Evolutionary conservation across 495 filamentous ascomycete genomes (phyloP), one percentile per base, ranked within the genome.

Genomic region (Podospora bellae-mahoneyi): DNA sequence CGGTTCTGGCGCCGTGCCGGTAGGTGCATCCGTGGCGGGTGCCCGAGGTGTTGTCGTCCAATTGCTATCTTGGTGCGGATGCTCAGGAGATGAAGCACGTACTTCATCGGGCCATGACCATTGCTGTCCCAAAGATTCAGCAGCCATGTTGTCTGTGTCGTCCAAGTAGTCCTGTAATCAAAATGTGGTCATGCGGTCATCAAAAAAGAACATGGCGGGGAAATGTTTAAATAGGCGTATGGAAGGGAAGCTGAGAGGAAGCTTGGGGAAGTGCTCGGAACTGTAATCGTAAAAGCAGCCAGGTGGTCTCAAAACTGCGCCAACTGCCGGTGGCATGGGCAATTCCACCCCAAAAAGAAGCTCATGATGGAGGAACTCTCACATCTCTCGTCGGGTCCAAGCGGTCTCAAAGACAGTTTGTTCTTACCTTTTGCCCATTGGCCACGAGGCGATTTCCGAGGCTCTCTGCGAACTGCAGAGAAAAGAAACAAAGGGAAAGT

Each of bases 1-100:
- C 34, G 76, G 69, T 61, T 78, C 73, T 39, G 69, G 60, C 19
- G 66, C 32, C 19, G 69, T 26, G 57, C 48, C 67, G 32, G 69
- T 23, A 19, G 55, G n/a, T 57, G 54, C 7, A 60, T 23, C 34
- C 64, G 65, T 15, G n/a, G 55, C n/a, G 10, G 55, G 55, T 5
- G 55, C 55, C 23, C 18, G 55, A 9, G 39, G 39, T 13, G 39
- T 10, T 48, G 39, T 13, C 2, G 39, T 48, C 39, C 9, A 2
- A 48, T 48, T 48, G 30, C 30, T 32, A 32, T 32, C 30, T 32
- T 32, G 30, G 30, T 32, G 30, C 30, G 30, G 30, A 32, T 32
- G 7, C 7, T 7, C 30, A 48, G 39, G 39, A 48, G 39, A 48
- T 10, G 39, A 48, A 48, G 39, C 9, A 48, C 39, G 39, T 16